These are phyloP conservation scores for Ustilago xerochloae DNA, from an alignment of 1,284 basidiomycete genomes.

Conservation along the genomic window DNA sequence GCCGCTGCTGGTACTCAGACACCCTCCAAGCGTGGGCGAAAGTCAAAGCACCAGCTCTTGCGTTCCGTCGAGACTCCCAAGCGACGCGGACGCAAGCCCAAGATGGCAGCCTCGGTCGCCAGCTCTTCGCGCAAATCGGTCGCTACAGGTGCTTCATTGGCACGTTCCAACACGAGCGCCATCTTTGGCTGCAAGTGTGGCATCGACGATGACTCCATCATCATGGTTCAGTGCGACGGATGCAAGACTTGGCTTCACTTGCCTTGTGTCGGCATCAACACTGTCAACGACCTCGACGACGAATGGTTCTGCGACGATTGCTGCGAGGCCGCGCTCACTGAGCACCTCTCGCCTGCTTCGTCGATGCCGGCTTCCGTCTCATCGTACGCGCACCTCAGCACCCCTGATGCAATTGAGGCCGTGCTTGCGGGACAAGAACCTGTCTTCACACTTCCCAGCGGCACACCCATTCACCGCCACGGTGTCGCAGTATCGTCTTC, in stretches of 20 bases:
- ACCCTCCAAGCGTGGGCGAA: constrained; percentile 32
- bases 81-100: constrained; percentile 41
- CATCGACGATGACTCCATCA: constrained; percentile 45
- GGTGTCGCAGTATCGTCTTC: constrained; percentile 50
- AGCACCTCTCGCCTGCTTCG: constrained; percentile 45
- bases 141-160: constrained; percentile 40
- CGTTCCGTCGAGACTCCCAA: constrained; percentile 23
- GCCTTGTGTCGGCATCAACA: constrained; percentile 63
- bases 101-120: constrained; percentile 22
- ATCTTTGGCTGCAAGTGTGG: constrained; percentile 56
- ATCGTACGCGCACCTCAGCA: constrained; percentile 50
- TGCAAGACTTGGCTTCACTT: constrained; percentile 67
- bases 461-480: constrained; percentile 46
- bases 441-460: constrained; percentile 45
- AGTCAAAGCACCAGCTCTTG: constrained; percentile 28
- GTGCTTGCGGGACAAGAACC: constrained; percentile 41
- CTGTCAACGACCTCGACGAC: constrained; percentile 61
- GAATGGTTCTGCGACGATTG: constrained; percentile 66
- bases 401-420: constrained; percentile 42
- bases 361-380: constrained; percentile 39
- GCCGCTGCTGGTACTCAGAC: constrained; percentile 10
- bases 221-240: constrained; percentile 67
- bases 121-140: constrained; percentile 45
- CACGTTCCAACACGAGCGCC: constrained; percentile 37
- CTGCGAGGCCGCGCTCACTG: constrained; percentile 45